Conservation (phyloP, 2,329 filamentous ascomycete species). For the Sodiomyces alkalinus region DNA sequence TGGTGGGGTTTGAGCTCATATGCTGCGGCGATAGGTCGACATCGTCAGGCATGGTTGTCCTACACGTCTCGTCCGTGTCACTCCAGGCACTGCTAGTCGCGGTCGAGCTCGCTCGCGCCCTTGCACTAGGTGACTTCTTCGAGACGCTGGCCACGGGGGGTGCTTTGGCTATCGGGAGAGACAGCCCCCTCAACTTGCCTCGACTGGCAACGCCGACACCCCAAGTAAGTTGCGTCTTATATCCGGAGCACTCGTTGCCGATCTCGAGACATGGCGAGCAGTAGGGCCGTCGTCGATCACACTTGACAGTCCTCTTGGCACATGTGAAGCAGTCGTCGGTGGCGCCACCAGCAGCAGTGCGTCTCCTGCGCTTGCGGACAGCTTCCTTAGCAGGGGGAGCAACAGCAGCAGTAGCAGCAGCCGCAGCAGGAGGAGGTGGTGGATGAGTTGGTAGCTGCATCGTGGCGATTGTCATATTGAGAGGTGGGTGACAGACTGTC, state of each 20-base stretch:
- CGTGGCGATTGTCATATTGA: conserved; percentile 8
- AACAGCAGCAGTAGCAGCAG: too few relatives aligned
- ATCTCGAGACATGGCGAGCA: conserved; percentile 88
- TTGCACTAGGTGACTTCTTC: conserved; percentile 30
- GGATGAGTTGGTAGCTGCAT: conserved; percentile 20
- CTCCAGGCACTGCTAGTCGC: conserved; percentile 22
- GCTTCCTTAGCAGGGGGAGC: conserved; percentile 30
- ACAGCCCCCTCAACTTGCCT: conserved; percentile 82
- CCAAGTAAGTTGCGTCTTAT: conserved; percentile 95
- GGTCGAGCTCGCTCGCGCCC: conserved; percentile 30
- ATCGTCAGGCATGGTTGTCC: conserved; percentile 18
- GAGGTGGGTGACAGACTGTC: conserved; percentile 26
- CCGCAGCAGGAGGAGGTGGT: too few relatives aligned
- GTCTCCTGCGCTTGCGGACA: conserved; percentile 62
- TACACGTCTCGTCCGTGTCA: conserved; percentile 19
- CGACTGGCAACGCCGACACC: conserved; percentile 89
- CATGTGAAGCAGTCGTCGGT: conserved; percentile 94
- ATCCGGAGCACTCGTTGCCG: conserved; percentile 86
- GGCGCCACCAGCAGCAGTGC: conserved; percentile 76
- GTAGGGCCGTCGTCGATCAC: conserved; percentile 83
- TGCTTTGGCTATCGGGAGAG: conserved; percentile 52
- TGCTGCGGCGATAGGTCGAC: conserved; percentile 21
- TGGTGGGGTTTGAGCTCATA: conserved; percentile 27
- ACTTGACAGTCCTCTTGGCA: conserved; percentile 67
- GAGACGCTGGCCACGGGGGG: conserved; percentile 34